Base-by-base conservation (phyloP, 441 rosid species). In the Cnidoscolus chayamansa region DNA sequence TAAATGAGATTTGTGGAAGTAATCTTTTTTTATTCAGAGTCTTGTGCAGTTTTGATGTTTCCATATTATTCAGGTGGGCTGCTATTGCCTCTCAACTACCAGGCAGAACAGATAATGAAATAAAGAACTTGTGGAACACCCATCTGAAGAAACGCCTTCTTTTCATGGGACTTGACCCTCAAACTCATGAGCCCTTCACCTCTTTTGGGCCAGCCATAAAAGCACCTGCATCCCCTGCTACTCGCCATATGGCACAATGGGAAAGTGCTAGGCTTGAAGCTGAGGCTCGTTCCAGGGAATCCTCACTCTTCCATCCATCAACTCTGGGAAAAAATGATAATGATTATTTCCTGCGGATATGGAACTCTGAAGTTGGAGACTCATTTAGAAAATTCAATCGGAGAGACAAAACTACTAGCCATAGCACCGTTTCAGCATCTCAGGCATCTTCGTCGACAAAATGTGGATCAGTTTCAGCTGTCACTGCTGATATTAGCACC, bases 141-240 rank as follows among this genome's bases (percentile, higher is more conserved):
- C 84, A 74, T 72, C 63, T 86, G 4, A 86, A 79, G 79, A 87
- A 85, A 78, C 84, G 83, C 54, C 78, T 82, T 15, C 73, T 50
- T 13, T 73, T 73, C 12, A 68, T 59, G 80, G 79, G 77, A 69
- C 86, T 94, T 37, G 91, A 92, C 72, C 96, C 97, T 1, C 90
- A 73, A 69, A 94, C 94, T 4, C 98, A 94, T 63, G 86, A 88
- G 81, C 94, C 97, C 9, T 76, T 90, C 35, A 48, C 80, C 47
- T 75, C 81, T 10, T 60, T 71, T 47, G 73, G 74, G 7, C 64
- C 61, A 32, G 72, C 65, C 49, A 40, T 50, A 1, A 74, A 64
- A 65, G 56, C 76, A 31, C 77, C 75, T 19, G 77, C 75, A 45
- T 78, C 82, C 56, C 77, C 80, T 30, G 55, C 73, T 11, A 82